Base-by-base conservation (phyloP, 2,329 filamentous ascomycete species). In the Ceratocystis papillata region DNA sequence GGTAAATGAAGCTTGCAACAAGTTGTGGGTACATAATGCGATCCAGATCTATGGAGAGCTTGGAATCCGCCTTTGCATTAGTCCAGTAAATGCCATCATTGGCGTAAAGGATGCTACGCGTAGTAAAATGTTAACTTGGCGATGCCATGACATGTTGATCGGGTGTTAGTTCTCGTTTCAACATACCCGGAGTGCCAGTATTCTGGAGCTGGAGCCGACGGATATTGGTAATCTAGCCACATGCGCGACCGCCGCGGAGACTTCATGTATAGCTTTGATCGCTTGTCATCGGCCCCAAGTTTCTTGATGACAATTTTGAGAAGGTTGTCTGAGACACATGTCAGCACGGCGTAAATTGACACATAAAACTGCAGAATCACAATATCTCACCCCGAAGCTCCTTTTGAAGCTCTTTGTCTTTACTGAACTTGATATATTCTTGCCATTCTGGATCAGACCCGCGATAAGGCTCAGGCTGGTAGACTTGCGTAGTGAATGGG, bases 381-480 rank as follows among this genome's bases (percentile, higher is more conserved):
- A 5, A 53, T 37, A 44, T 50, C 78, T 46, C 70, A 68, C 67
- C 64, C 50, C 77, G 78, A 33, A 87, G 79, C 25, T 75, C 72
- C 20, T 78, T 71, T 28, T 81, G 75, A 8, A 80, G 75, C 55
- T 79, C 73, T 15, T 71, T 73, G 68, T 87, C 79, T 69, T 79
- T 79, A 68, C 79, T 82, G n/a, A 87, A 75, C 65, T 79, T 80
- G 17, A 84, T 71, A 69, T 86, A 88, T 62, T 78, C 77, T 68
- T 78, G 76, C 83, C 83, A 88, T 73, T 88, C 86, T 2, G 85
- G 84, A 69, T 87, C 84, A 30, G 75, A 76, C 63, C 79, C 79
- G 68, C 76, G 77, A 71, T 85, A 87, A 1, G 80, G 80, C 37
- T 74, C 72, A 37, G 79, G 77, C 17, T 77, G 74, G 20, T 83